phyloP scores from a whole-genome alignment of 768 basidiomycete species.

The Mycena sanguinolenta region DNA sequence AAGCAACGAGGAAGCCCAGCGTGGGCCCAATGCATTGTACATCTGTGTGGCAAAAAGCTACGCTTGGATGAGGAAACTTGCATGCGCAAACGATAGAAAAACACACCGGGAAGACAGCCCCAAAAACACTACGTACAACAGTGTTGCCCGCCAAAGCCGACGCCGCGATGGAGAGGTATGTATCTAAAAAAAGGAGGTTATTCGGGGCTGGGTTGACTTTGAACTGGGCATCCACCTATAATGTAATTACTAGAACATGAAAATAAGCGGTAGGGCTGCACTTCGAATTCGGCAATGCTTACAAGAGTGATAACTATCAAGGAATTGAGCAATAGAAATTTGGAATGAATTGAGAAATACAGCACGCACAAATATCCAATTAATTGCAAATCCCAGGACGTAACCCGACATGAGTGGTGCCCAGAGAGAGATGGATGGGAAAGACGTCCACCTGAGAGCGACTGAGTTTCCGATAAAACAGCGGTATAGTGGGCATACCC shows the following conservation, averaged over 20 bases:
- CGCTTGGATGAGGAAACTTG: slow-evolving; percentile 7
- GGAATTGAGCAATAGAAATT: slow-evolving; percentile 48
- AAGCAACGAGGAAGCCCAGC: slow-evolving; percentile 72
- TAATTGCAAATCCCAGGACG: slow-evolving; percentile 65
- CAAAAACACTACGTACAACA: slow-evolving; percentile 66
- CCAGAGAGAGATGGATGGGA: slow-evolving; percentile 64
- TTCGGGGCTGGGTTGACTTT: not conserved
- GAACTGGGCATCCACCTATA: slow-evolving; percentile 48
- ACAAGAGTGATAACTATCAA: slow-evolving; percentile 12
- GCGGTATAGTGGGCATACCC: slow-evolving; percentile 43
- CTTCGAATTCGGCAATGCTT: not conserved
- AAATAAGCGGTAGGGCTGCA: slow-evolving; percentile 53
- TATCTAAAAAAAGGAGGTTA: slow-evolving; percentile 42
- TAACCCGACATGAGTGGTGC: slow-evolving; percentile 65
- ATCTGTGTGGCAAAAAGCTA: slow-evolving; percentile 70
- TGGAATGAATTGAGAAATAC: not conserved
- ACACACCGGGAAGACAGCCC: slow-evolving; percentile 64
- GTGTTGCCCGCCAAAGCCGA: slow-evolving; percentile 69
- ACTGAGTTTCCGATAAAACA: slow-evolving; percentile 16
- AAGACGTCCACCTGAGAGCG: slow-evolving; percentile 69
- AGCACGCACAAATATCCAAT: slow-evolving; percentile 65
- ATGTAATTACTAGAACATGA: slow-evolving; percentile 65
- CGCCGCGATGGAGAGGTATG: slow-evolving; percentile 67
- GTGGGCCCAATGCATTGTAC: slow-evolving; percentile 62
- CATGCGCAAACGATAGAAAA: slow-evolving; percentile 7